Conservation (phyloP, 805 yeast species). For the Kuraishia piskuri region DNA sequence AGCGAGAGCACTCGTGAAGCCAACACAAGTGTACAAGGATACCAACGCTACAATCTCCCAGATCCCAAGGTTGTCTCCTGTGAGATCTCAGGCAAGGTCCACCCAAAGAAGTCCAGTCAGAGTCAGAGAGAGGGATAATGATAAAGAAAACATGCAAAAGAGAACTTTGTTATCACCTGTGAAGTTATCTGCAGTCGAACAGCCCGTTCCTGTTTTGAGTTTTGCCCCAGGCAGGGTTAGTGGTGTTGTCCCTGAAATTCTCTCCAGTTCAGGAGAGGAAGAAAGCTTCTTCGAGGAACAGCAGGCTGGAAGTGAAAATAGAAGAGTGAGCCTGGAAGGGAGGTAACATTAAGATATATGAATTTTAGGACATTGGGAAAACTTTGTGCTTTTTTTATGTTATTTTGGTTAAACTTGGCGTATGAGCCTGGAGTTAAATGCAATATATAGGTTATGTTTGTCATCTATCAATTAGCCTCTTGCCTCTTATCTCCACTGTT, state of each 20-base stretch:
- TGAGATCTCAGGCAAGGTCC: not conserved
- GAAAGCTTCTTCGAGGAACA: not conserved
- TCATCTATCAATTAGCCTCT: conserved; percentile 13
- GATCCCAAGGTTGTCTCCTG: not conserved
- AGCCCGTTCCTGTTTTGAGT: not conserved
- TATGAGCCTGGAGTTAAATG: not conserved
- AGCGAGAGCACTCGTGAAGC: not conserved
- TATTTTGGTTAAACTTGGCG: too few species aligned
- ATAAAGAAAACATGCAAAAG: not conserved
- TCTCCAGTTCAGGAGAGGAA: not conserved
- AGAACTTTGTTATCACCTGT: not conserved
- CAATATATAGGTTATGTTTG: not conserved
- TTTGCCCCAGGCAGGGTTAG: not conserved
- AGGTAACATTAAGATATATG: not conserved
- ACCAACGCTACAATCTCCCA: not conserved
- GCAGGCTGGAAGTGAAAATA: not conserved
- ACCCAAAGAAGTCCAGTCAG: not conserved
- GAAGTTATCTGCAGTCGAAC: not conserved
- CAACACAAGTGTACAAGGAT: not conserved
- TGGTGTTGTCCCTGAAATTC: not conserved
- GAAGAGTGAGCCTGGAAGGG: not conserved
- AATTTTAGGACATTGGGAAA: not conserved
- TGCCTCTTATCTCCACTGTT: conserved; percentile 33
- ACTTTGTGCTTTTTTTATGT: too few species aligned
- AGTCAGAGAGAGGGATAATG: not conserved